These are phyloP conservation scores for Fomitopsis schrenkii DNA, from an alignment of 1,284 basidiomycete species.

Conservation along the genomic window DNA sequence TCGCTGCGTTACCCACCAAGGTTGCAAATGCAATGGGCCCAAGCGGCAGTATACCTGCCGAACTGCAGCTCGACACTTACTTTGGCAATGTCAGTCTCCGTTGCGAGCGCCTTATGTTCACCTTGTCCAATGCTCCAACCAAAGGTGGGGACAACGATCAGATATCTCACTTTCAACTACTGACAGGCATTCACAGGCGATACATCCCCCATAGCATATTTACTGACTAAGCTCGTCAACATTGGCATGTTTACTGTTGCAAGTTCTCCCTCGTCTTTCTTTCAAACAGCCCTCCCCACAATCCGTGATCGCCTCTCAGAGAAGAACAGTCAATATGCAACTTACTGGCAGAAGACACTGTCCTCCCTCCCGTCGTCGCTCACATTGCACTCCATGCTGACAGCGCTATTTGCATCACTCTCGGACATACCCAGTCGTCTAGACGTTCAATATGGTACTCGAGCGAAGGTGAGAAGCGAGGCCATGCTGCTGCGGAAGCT, in stretches of 20 bases:
- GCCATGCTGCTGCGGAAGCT: slow-evolving; percentile 43
- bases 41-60: slow-evolving; percentile 35
- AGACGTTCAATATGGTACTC: slow-evolving; percentile 29
- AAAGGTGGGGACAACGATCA: slow-evolving; percentile 24
- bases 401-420: slow-evolving; percentile 53
- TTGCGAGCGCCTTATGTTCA: slow-evolving; percentile 45
- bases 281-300: slow-evolving; percentile 39
- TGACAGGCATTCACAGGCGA: slow-evolving; percentile 15
- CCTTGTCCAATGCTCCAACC: slow-evolving; percentile 22
- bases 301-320: slow-evolving; percentile 41
- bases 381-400: slow-evolving; percentile 51
- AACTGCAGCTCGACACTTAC: slow-evolving; percentile 50
- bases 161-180: neutral
- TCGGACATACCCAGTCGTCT: slow-evolving; percentile 26
- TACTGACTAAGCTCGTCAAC: slow-evolving; percentile 62
- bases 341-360: slow-evolving; percentile 48
- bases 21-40: slow-evolving; percentile 59
- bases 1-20: slow-evolving; percentile 58
- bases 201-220: slow-evolving; percentile 41
- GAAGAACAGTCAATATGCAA: slow-evolving; percentile 33
- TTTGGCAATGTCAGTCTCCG: slow-evolving; percentile 49
- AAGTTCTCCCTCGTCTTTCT: slow-evolving; percentile 57
- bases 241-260: slow-evolving; percentile 58
- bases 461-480: slow-evolving; percentile 47
- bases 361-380: slow-evolving; percentile 46